A percentile compares a stretch with the other conserved stretches of the same genome.
These are phyloP conservation scores for Rhizoctonia solani DNA, from an alignment of 1,284 basidiomycete genomes.

Conservation along the genomic window DNA sequence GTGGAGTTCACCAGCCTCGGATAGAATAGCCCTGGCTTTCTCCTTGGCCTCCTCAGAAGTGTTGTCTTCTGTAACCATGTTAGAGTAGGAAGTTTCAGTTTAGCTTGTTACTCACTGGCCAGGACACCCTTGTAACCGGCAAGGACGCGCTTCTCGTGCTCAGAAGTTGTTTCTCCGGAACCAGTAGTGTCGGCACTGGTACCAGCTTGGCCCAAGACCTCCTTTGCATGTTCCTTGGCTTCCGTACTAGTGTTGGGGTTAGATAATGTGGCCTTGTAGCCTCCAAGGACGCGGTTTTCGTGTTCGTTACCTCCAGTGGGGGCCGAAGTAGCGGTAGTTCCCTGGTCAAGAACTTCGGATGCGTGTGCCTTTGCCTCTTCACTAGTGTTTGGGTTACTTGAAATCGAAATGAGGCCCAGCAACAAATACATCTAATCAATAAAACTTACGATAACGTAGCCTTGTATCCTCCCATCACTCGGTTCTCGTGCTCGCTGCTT, in stretches of 20 bases:
- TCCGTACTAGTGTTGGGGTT: conserved; percentile 35
- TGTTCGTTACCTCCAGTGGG: background rate
- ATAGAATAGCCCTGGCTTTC: conserved; percentile 37
- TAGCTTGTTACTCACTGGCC: conserved; percentile 9
- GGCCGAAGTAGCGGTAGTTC: background rate
- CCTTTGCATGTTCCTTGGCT: conserved; percentile 36
- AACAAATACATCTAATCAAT: background rate
- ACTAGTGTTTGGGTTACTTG: conserved; percentile 33
- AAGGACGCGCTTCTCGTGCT: conserved; percentile 26
- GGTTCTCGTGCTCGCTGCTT: conserved; percentile 32
- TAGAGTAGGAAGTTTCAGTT: background rate
- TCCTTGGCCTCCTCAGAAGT: conserved; percentile 39
- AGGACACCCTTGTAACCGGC: conserved; percentile 35
- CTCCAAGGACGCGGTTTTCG: conserved; percentile 19
- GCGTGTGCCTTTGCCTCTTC: conserved; percentile 39
- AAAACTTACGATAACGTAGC: conserved; percentile 33
- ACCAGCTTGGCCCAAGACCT: conserved; percentile 14
- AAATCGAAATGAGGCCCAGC: background rate
- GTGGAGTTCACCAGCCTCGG: conserved; percentile 26
- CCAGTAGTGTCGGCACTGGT: background rate
- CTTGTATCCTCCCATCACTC: conserved; percentile 37
- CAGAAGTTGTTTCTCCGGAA: conserved; percentile 1
- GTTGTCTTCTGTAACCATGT: conserved; percentile 24
- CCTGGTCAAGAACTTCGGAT: conserved; percentile 28
- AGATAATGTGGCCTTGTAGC: conserved; percentile 29